Conservation (phyloP, 78 protist species). For the Pigoraptor vietnamica region DNA sequence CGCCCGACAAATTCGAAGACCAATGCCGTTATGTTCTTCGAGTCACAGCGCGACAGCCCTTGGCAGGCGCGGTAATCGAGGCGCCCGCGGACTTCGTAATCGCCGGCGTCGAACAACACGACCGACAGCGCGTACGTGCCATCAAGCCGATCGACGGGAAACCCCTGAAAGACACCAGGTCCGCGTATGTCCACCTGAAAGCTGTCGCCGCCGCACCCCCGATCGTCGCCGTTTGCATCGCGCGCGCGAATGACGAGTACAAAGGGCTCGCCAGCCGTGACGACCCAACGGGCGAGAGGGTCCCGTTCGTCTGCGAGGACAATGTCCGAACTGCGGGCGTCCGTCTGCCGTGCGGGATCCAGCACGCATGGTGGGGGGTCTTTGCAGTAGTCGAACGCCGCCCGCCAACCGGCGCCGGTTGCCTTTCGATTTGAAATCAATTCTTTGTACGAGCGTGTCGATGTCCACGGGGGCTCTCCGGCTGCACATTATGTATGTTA, state of each 20-base stretch:
- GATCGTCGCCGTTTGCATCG: not conserved
- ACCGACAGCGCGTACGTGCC: not conserved
- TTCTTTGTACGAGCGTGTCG: no score
- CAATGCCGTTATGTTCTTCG: not conserved
- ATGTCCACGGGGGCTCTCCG: no score
- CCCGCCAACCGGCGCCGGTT: no score
- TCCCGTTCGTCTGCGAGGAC: not conserved
- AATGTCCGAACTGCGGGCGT: not conserved
- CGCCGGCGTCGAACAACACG: not conserved
- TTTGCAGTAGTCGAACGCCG: not conserved
- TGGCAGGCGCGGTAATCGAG: not conserved
- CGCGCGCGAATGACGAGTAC: not conserved
- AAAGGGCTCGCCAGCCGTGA: not conserved
- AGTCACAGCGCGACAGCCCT: not conserved
- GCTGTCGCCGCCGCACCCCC: not conserved
- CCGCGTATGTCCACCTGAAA: not conserved
- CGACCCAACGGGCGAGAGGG: not conserved
- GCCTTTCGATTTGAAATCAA: no score
- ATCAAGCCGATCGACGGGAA: not conserved
- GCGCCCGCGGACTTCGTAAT: not conserved
- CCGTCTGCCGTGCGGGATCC: not conserved
- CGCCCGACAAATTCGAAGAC: not conserved
- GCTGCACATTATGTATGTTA: no score
- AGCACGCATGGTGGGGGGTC: not conserved
- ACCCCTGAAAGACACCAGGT: not conserved